A percentile compares a stretch with the other conserved stretches of the same genome.
Evolutionary conservation across 331 rosid genomes (phyloP).

Genomic region (Pyrus hybrid): DNA sequence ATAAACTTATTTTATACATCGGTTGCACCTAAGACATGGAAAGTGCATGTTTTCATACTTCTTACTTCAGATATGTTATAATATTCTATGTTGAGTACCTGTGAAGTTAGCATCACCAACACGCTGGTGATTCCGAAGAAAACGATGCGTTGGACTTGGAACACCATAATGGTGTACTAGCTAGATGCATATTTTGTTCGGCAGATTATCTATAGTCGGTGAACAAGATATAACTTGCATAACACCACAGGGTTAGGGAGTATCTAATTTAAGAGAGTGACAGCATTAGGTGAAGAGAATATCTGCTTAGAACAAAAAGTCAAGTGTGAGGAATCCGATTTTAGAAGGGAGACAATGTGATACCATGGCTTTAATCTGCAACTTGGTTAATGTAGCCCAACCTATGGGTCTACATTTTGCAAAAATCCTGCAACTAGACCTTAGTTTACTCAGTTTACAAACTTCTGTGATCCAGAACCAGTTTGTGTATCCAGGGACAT

Average conservation of each 20-base stretch:
- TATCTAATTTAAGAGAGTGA: constrained; percentile 11
- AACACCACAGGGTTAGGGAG: not conserved
- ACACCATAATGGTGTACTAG: not conserved
- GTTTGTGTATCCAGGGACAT: no score
- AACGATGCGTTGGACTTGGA: not conserved
- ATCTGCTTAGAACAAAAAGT: constrained; percentile 24
- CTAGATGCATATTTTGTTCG: not conserved
- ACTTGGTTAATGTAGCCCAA: constrained; percentile 34
- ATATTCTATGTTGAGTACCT: not conserved
- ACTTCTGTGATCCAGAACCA: not conserved
- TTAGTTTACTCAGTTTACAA: constrained; percentile 16
- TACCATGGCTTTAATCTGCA: constrained; percentile 27
- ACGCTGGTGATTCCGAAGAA: not conserved
- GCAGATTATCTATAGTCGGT: not conserved
- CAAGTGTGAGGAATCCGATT: constrained; percentile 12
- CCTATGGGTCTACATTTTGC: constrained; percentile 12
- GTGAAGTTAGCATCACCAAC: not conserved
- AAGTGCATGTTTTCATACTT: not conserved
- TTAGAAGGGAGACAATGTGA: constrained; percentile 23
- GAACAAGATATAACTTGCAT: not conserved
- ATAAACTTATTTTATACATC: not conserved
- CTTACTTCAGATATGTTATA: not conserved
- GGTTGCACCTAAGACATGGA: not conserved
- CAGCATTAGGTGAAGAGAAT: constrained; percentile 8
- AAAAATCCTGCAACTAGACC: constrained; percentile 24